Base-by-base conservation (phyloP, 192 early-diverging fungal species). In the Rhizophagus clarus region DNA sequence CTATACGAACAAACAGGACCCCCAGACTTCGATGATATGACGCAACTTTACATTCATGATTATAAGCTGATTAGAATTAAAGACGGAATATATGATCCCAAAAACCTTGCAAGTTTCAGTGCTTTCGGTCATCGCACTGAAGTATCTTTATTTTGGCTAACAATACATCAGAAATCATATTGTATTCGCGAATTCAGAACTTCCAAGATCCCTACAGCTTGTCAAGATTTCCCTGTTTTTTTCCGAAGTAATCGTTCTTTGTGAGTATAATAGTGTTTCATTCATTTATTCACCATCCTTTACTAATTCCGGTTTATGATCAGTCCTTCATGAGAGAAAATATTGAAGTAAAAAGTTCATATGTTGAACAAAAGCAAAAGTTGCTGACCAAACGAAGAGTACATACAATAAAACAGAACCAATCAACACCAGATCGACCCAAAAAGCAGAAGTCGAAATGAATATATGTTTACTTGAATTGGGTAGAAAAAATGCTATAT, bases 291-390 rank as follows among this genome's bases (percentile, higher is more conserved):
- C 14, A 77, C n/a, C 7, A 24, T 63, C 7, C 62, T 49, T 77
- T 77, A 77, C 76, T 77, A 63, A 77, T 66, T 7, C 76, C n/a
- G 61, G n/a, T 77, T 9, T 77, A 49, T 77, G 17, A 0, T 77
- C 76, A 77, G 76, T 77, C 76, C 40, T 77, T 49, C 63, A 77
- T 77, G 76, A 77, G 7, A 77, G 76, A 77, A 67, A 77, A 77
- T 77, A 77, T 77, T 24, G 61, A 77, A 77, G 62, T 66, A 42
- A 77, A 6, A 77, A 77, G n/a, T 17, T 45, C 76, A 47, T 63
- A 63, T 28, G 62, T 77, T 67, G 76, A 67, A 77, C 76, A 77
- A 77, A 63, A 77, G 1, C 76, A 77, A 77, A 77, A 77, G 63
- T 77, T 77, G 61, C 24, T 77, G 61, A 24, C 76, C 37, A 77